Conservation (phyloP, 805 yeast genomes). For the Zygosaccharomyces gambellarensis region DNA sequence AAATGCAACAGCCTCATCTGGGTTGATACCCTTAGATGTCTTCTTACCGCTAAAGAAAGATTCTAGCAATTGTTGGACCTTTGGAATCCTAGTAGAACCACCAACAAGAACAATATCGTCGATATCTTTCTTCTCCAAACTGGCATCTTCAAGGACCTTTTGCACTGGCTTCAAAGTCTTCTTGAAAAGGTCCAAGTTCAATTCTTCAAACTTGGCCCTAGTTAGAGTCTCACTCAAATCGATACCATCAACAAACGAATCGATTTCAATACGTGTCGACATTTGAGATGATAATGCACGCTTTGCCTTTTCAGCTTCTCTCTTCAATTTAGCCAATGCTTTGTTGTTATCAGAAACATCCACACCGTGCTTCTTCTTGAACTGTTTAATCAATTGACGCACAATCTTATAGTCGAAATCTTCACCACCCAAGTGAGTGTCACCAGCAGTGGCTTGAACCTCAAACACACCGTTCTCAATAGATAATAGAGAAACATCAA, state of each 20-base stretch:
- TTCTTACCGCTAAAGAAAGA: constrained; percentile 89
- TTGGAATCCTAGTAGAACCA: constrained; percentile 99
- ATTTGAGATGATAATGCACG: constrained; percentile 92
- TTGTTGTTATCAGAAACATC: constrained; percentile 78
- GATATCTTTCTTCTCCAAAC: constrained; percentile 77
- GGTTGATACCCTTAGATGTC: constrained; percentile 95
- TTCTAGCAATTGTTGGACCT: constrained; percentile 90
- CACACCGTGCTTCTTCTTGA: constrained; percentile 87
- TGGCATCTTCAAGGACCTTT: constrained; percentile 91
- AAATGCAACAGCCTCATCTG: constrained; percentile 98
- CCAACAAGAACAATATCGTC: constrained; percentile 97
- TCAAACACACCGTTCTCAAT: constrained; percentile 91
- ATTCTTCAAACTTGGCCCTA: constrained; percentile 97
- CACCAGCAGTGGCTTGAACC: constrained; percentile 93
- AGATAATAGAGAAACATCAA: constrained; percentile 82
- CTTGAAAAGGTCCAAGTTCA: constrained; percentile 88
- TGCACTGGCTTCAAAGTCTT: constrained; percentile 94
- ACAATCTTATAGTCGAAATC: constrained; percentile 89
- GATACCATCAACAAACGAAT: constrained; percentile 88
- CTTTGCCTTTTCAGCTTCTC: constrained; percentile 98
- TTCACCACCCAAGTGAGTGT: constrained; percentile 96
- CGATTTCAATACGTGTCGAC: constrained; percentile 94
- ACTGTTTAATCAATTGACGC: constrained; percentile 76
- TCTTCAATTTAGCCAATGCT: constrained; percentile 89
- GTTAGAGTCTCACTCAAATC: constrained; percentile 94